A percentile compares a stretch with the other conserved stretches of the same genome.
These are phyloP conservation scores for Cladophialophora chaetospira DNA, from an alignment of 2,329 filamentous ascomycete genomes.

Conservation along the genomic window DNA sequence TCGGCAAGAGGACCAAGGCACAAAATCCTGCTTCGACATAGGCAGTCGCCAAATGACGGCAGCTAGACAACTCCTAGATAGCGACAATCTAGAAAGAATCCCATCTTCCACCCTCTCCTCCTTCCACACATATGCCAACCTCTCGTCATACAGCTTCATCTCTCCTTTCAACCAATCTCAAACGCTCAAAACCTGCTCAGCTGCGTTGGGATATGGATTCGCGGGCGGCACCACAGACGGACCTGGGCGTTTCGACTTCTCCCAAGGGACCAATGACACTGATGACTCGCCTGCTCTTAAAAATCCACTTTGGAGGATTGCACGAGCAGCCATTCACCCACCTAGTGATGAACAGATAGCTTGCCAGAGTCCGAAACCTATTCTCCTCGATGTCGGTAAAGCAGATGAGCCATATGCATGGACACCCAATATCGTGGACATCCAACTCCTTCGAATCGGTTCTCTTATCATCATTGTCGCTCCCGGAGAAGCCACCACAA, in stretches of 20 bases:
- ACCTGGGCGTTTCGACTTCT: slow-evolving; percentile 90
- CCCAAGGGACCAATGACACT: slow-evolving; percentile 63
- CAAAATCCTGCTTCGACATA: slow-evolving; percentile 54
- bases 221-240: slow-evolving; percentile 91
- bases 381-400: slow-evolving; percentile 85
- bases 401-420: slow-evolving; percentile 77
- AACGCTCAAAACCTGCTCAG: slow-evolving; percentile 70
- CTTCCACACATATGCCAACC: slow-evolving; percentile 83
- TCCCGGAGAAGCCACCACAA: slow-evolving; percentile 86
- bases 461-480: slow-evolving; percentile 82
- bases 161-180: slow-evolving; percentile 69
- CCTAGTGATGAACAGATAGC: slow-evolving; percentile 69
- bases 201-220: slow-evolving; percentile 87
- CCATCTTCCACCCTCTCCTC: slow-evolving; percentile 71
- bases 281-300: slow-evolving; percentile 63
- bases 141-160: slow-evolving; percentile 72
- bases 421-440: slow-evolving; percentile 88
- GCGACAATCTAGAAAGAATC: slow-evolving; percentile 50
- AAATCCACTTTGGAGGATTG: slow-evolving; percentile 78
- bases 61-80: slow-evolving; percentile 57
- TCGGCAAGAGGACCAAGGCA: slow-evolving; percentile 46
- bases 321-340: slow-evolving; percentile 70
- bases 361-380: slow-evolving; percentile 80
- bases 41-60: slow-evolving; percentile 49
- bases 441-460: slow-evolving; percentile 82